Conservation (phyloP, 2,329 filamentous ascomycete species). For the Colletotrichum sp. region DNA sequence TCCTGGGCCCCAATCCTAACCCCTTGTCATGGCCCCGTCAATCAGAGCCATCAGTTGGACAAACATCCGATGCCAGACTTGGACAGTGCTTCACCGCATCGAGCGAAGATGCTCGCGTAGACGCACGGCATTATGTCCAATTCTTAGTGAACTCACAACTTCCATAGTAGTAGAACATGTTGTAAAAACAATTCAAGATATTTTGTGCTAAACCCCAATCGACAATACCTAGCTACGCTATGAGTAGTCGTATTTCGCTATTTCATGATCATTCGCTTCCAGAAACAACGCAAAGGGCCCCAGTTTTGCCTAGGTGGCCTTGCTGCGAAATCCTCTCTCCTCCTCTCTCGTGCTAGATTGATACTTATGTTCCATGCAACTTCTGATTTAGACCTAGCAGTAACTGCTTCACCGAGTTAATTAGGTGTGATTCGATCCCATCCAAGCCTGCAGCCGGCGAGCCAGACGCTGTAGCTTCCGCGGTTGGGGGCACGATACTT, state of each 20-base stretch:
- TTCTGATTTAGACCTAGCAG: slow-evolving; percentile 46
- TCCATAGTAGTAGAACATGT: neutral
- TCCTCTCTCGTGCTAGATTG: neutral
- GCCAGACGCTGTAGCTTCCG: slow-evolving; percentile 12
- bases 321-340: neutral
- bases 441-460: slow-evolving; percentile 34
- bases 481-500: slow-evolving; percentile 40
- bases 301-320: neutral
- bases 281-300: neutral
- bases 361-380: slow-evolving; percentile 23
- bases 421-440: slow-evolving; percentile 45
- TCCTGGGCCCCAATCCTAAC: too few relatives aligned
- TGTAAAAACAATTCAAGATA: neutral
- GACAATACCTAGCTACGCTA: slow-evolving; percentile 7
- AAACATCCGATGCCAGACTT: too few relatives aligned
- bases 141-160: too few relatives aligned
- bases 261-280: slow-evolving; percentile 18
- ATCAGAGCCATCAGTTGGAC: too few relatives aligned
- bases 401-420: slow-evolving; percentile 44
- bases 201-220: neutral
- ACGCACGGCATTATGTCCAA: too few relatives aligned
- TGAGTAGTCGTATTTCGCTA: slow-evolving; percentile 7
- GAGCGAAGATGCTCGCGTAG: too few relatives aligned
- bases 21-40: too few relatives aligned
- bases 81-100: too few relatives aligned